phyloP scores from a whole-genome alignment of 352 stramenopile genomes.

The Chrysophaeum taylorii region DNA sequence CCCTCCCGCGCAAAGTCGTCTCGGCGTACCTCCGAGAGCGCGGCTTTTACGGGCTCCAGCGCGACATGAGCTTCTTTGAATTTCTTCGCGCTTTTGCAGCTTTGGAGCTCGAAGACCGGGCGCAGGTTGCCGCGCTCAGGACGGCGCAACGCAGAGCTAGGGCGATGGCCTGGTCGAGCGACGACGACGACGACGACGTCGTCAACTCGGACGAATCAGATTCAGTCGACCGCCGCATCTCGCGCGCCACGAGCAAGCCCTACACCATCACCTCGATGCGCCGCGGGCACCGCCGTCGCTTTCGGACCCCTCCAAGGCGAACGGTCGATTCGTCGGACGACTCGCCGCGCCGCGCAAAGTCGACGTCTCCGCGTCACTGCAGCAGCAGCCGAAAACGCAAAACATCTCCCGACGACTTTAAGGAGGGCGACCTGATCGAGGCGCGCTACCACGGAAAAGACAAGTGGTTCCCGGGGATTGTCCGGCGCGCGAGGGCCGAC shows the following conservation, averaged over 20 bases:
- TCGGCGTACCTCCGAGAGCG: slow-evolving; percentile 31
- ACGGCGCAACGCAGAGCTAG: background rate
- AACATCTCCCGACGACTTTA: slow-evolving; percentile 35
- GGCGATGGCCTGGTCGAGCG: background rate
- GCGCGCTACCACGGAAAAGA: slow-evolving; percentile 41
- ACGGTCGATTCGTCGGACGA: background rate
- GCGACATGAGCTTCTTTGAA: slow-evolving; percentile 38
- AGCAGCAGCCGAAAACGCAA: background rate
- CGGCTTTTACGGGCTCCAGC: slow-evolving; percentile 26
- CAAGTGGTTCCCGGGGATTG: slow-evolving; percentile 42
- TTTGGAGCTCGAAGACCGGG: slow-evolving; percentile 25
- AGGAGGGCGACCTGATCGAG: slow-evolving; percentile 51
- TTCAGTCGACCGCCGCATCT: slow-evolving; percentile 6
- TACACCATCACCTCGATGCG: too few species aligned
- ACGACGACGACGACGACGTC: slow-evolving; percentile 10
- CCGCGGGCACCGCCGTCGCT: too few species aligned
- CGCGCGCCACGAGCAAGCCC: background rate
- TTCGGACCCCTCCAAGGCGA: too few species aligned
- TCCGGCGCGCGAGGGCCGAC: slow-evolving; percentile 43
- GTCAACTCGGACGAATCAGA: background rate
- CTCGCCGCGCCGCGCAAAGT: background rate
- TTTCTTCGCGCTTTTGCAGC: slow-evolving; percentile 36
- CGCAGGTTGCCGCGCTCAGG: slow-evolving; percentile 2
- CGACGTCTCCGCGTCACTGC: too few species aligned
- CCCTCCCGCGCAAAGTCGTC: slow-evolving; percentile 23